Evolutionary conservation across 768 basidiomycete genomes (phyloP).

Genomic region (Hebeloma cylindrosporum): DNA sequence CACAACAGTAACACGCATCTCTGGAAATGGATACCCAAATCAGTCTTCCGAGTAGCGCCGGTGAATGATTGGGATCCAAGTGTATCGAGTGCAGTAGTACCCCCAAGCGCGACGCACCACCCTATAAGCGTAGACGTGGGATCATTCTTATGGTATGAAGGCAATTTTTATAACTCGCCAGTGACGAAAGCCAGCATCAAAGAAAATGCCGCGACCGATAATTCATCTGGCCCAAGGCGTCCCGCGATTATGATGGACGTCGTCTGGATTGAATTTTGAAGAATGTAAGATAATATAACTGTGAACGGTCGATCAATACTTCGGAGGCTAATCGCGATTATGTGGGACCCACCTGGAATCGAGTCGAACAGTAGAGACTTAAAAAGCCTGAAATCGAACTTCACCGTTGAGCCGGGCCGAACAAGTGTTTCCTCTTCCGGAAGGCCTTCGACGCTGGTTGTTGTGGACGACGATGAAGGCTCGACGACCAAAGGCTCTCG

Average conservation of each 20-base stretch:
- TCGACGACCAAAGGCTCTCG: constrained; percentile 5
- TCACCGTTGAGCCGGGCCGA: constrained; percentile 21
- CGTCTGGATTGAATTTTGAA: constrained; percentile 77
- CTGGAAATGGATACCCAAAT: constrained; percentile 71
- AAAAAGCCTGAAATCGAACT: constrained; percentile 38
- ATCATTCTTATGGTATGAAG: constrained; percentile 38
- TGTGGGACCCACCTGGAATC: constrained; percentile 46
- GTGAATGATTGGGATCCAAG: constrained; percentile 79
- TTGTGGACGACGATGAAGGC: constrained; percentile 20
- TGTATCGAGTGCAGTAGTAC: constrained; percentile 78
- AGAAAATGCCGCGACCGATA: constrained; percentile 71
- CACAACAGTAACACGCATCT: constrained; percentile 66
- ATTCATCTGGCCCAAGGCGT: constrained; percentile 64
- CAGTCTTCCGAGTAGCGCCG: constrained; percentile 55
- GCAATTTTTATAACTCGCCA: constrained; percentile 51
- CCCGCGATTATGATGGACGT: constrained; percentile 62
- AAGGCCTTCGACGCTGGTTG: constrained; percentile 18
- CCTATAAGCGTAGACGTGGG: constrained; percentile 53
- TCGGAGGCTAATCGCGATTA: neutral
- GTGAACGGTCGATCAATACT: constrained; percentile 4
- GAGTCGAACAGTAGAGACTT: constrained; percentile 54
- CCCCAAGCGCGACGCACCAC: constrained; percentile 76
- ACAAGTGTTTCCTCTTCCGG: constrained; percentile 30
- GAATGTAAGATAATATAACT: constrained; percentile 69
- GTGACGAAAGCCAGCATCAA: constrained; percentile 80